These are phyloP conservation scores for Escovopsis sp. DNA, from an alignment of 2,329 filamentous ascomycete genomes.

Conservation along the genomic window DNA sequence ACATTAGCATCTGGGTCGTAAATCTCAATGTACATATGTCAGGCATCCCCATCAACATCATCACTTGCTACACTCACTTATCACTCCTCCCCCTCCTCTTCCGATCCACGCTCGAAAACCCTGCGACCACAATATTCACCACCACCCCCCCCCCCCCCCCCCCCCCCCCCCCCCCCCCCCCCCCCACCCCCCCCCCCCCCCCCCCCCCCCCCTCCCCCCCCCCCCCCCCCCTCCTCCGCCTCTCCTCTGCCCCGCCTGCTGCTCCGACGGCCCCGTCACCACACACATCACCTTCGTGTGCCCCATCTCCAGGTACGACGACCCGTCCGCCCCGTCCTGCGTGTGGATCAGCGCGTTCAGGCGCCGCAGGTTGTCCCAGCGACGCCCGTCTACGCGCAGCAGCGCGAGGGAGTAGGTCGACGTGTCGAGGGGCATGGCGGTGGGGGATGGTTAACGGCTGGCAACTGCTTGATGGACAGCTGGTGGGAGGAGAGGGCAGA, in stretches of 20 bases:
- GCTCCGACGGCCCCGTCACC: constrained; percentile 70
- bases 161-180: constrained; percentile 24
- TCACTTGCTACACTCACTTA: constrained; percentile 41
- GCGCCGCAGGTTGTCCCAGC: constrained; percentile 93
- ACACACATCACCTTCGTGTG: constrained; percentile 96
- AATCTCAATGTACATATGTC: neutral
- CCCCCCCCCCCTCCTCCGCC: constrained; percentile 18
- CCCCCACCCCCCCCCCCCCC: constrained; percentile 40
- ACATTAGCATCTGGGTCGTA: neutral
- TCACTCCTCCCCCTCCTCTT: constrained; percentile 61
- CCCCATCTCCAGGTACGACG: constrained; percentile 88
- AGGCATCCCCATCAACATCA: neutral
- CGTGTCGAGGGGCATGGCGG: constrained; percentile 78
- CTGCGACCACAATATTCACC: constrained; percentile 72
- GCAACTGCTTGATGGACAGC: neutral
- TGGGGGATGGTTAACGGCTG: neutral
- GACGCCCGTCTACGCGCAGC: constrained; percentile 65
- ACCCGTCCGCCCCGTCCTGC: constrained; percentile 83
- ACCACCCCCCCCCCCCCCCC: constrained; percentile 42
- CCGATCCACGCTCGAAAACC: constrained; percentile 76
- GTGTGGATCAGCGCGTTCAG: constrained; percentile 82
- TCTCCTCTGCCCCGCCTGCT: constrained; percentile 19
- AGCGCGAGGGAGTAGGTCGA: constrained; percentile 81
- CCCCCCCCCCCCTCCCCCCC: constrained; percentile 68
- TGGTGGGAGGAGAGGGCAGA: neutral